These are phyloP conservation scores for Thalassiosira pacifica DNA, from an alignment of 352 stramenopile species.

Conservation along the genomic window DNA sequence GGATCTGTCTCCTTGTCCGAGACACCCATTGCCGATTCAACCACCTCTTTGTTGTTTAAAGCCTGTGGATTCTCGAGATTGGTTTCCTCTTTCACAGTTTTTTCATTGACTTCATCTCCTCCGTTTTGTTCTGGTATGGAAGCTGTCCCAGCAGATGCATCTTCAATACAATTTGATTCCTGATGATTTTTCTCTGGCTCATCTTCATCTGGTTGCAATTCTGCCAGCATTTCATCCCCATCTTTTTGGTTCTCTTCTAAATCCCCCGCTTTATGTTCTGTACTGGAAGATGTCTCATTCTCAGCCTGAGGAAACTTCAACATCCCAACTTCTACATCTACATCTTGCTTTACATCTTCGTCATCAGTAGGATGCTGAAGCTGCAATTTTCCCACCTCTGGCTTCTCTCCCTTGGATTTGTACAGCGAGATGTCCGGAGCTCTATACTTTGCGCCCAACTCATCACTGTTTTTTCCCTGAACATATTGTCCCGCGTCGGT, in stretches of 20 bases:
- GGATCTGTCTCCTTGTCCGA: not conserved
- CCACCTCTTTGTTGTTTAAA: not conserved
- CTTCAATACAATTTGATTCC: too few relatives aligned
- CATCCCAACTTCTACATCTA: constrained; percentile 17
- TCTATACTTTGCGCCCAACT: constrained; percentile 53
- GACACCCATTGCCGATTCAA: not conserved
- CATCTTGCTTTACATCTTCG: not conserved
- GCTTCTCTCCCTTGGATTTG: not conserved
- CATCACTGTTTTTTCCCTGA: constrained; percentile 35
- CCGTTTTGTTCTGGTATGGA: too few relatives aligned
- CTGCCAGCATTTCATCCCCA: too few relatives aligned
- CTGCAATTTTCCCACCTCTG: not conserved
- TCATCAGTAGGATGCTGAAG: constrained; percentile 1
- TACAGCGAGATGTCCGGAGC: constrained; percentile 35
- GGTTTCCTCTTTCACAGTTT: not conserved
- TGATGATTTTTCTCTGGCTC: too few relatives aligned
- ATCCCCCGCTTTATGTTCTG: constrained; percentile 35
- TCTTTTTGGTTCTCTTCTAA: constrained; percentile 33
- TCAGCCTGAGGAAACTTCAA: constrained; percentile 6
- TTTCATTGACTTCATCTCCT: too few relatives aligned
- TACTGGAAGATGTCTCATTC: not conserved
- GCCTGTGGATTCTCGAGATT: not conserved
- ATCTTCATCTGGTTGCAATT: too few relatives aligned
- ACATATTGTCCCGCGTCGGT: constrained; percentile 25
- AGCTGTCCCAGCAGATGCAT: too few relatives aligned